A percentile compares a stretch with the other conserved stretches of the same genome.
Conservation (phyloP, 192 early-diverging fungal species). For the Coemansia sp. region DNA sequence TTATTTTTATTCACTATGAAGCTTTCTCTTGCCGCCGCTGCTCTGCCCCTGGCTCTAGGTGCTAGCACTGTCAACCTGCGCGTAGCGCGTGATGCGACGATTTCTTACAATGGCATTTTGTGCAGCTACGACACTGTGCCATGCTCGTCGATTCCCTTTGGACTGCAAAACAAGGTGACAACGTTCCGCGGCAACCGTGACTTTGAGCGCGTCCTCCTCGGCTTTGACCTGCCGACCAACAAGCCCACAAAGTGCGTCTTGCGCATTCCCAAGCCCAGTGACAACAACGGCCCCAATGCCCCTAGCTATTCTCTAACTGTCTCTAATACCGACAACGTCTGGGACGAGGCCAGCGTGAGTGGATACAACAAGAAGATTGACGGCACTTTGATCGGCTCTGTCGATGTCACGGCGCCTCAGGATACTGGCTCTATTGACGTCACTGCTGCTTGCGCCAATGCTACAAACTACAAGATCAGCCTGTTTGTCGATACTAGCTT, state of each 20-base stretch:
- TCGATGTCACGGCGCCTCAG: slow-evolving; percentile 5
- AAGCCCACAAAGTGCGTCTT: slow-evolving; percentile 29
- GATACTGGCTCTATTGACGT: slow-evolving; percentile 23
- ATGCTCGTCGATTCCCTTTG: slow-evolving; percentile 30
- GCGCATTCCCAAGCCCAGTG: slow-evolving; percentile 25
- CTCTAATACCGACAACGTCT: slow-evolving; percentile 32
- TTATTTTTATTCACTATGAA: neutral
- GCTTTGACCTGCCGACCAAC: slow-evolving; percentile 45
- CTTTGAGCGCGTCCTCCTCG: slow-evolving; percentile 42
- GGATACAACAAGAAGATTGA: slow-evolving; percentile 34
- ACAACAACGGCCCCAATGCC: slow-evolving; percentile 12
- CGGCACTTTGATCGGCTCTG: slow-evolving; percentile 26
- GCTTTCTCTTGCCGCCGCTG: slow-evolving; percentile 3
- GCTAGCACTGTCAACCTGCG: slow-evolving; percentile 16
- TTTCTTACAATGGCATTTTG: slow-evolving; percentile 39
- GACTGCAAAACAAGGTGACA: slow-evolving; percentile 21
- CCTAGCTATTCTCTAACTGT: slow-evolving; percentile 24
- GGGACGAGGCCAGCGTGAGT: slow-evolving; percentile 46
- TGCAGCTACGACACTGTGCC: slow-evolving; percentile 35
- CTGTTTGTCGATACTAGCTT: slow-evolving; percentile 40
- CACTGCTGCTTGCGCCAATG: slow-evolving; percentile 28
- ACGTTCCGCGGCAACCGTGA: slow-evolving; percentile 54
- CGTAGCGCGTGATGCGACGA: slow-evolving; percentile 29
- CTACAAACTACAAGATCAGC: slow-evolving; percentile 33
- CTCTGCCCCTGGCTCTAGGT: slow-evolving; percentile 16